A percentile compares a stretch with the other conserved stretches of the same genome.
phyloP scores from a whole-genome alignment of 176 grass and related monocot species.

The Carex cristatella region DNA sequence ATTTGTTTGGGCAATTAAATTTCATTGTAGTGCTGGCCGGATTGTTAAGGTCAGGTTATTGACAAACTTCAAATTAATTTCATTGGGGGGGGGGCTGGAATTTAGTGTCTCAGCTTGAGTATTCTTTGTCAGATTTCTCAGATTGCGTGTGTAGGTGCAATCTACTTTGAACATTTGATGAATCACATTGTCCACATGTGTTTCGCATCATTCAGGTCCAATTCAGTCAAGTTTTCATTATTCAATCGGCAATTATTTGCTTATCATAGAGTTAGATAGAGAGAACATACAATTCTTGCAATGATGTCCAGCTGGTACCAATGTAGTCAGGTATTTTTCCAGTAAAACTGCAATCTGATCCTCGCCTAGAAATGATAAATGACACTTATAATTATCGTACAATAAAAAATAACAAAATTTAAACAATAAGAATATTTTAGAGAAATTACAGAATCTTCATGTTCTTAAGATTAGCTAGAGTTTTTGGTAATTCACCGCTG shows the following conservation, averaged over 20 bases:
- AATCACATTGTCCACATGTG: not conserved
- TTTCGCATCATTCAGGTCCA: not conserved
- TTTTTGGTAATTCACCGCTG: conserved; percentile 53
- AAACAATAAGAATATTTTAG: not conserved
- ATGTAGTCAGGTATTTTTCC: conserved; percentile 69
- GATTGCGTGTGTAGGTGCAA: not conserved
- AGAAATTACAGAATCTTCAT: conserved; percentile 37
- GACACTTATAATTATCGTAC: not conserved
- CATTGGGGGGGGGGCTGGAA: too few species aligned
- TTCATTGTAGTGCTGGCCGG: too few species aligned
- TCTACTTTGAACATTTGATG: not conserved
- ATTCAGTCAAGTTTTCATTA: not conserved
- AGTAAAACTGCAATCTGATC: conserved; percentile 53
- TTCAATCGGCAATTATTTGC: not conserved
- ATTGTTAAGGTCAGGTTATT: too few species aligned
- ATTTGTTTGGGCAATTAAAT: too few species aligned
- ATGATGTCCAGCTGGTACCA: conserved; percentile 38
- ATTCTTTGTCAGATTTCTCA: not conserved
- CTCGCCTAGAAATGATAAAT: conserved; percentile 38
- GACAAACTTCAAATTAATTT: too few species aligned
- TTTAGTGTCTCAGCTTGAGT: too few species aligned
- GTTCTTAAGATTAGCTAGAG: conserved; percentile 52
- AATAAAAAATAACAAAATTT: conserved; percentile 4
- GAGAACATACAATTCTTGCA: conserved; percentile 41
- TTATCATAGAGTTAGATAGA: not conserved